Percentiles rank a stretch among this genome's conserved stretches.
phyloP scores from a whole-genome alignment of 805 yeast species.

The Nakazawaea wyomingensis region DNA sequence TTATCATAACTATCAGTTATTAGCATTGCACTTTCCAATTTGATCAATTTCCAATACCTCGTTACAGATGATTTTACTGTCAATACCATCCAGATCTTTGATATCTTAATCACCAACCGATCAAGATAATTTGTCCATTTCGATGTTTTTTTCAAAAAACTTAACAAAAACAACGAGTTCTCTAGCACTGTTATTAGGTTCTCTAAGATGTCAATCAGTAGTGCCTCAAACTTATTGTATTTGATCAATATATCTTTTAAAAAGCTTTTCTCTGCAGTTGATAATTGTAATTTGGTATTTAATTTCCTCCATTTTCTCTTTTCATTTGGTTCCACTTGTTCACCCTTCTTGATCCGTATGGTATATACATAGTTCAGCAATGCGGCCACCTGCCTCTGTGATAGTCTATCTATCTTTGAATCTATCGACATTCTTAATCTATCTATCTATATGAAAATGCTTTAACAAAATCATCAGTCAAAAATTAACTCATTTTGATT shows the following conservation, averaged over 20 bases:
- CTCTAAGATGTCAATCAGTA: constrained; percentile 6
- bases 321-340: not conserved
- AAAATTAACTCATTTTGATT: no score
- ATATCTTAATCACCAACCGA: constrained; percentile 1
- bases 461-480: no score
- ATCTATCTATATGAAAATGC: not conserved
- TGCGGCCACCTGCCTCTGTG: not conserved
- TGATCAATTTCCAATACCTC: constrained; percentile 11
- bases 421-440: not conserved
- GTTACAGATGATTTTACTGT: constrained; percentile 9
- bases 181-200: constrained; percentile 9
- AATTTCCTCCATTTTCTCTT: not conserved
- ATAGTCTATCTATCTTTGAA: not conserved
- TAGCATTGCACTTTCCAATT: constrained; percentile 1
- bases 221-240: constrained; percentile 41
- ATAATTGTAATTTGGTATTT: not conserved
- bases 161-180: constrained; percentile 5
- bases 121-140: not conserved
- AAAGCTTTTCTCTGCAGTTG: not conserved
- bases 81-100: constrained; percentile 11
- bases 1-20: not conserved
- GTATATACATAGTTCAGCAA: not conserved
- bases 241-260: constrained; percentile 47
- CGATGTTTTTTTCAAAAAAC: constrained; percentile 1
- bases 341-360: not conserved